phyloP scores from a whole-genome alignment of 345 rosid genomes.

The Citrus inodora region DNA sequence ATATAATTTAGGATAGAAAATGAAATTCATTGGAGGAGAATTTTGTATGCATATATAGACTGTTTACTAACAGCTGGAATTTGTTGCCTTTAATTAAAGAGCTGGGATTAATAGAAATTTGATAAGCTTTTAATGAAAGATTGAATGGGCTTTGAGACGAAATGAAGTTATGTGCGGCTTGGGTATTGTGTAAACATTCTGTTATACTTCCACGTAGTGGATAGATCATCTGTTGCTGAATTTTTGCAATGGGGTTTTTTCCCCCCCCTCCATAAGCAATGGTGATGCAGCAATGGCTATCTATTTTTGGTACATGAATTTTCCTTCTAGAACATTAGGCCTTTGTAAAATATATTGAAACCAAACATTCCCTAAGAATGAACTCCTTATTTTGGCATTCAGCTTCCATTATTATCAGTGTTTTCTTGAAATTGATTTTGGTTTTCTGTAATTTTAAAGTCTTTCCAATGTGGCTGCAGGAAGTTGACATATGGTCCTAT shows the following conservation, averaged over 20 bases:
- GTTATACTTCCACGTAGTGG: not conserved
- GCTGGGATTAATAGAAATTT: not conserved
- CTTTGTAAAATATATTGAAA: not conserved
- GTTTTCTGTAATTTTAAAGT: slow-evolving; percentile 12
- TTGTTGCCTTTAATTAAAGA: not conserved
- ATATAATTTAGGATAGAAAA: not conserved
- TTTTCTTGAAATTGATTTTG: not conserved
- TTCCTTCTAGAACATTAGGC: not conserved
- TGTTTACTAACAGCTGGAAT: not conserved
- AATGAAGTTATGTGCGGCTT: not conserved
- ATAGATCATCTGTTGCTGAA: not conserved
- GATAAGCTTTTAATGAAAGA: not conserved
- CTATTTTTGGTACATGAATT: not conserved
- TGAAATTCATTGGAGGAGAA: not conserved
- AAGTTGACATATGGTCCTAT: slow-evolving; percentile 94
- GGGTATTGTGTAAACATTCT: not conserved
- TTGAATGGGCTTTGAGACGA: not conserved
- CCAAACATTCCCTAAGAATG: not conserved
- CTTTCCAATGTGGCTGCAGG: slow-evolving; percentile 47
- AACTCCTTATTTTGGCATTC: not conserved
- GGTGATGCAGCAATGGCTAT: not conserved
- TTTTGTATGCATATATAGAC: not conserved
- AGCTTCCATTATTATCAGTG: not conserved
- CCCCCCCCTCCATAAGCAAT: not conserved
- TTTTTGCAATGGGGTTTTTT: not conserved